phyloP scores from a whole-genome alignment of 108 stramenopile genomes.

The Schizochytrium sp. region DNA sequence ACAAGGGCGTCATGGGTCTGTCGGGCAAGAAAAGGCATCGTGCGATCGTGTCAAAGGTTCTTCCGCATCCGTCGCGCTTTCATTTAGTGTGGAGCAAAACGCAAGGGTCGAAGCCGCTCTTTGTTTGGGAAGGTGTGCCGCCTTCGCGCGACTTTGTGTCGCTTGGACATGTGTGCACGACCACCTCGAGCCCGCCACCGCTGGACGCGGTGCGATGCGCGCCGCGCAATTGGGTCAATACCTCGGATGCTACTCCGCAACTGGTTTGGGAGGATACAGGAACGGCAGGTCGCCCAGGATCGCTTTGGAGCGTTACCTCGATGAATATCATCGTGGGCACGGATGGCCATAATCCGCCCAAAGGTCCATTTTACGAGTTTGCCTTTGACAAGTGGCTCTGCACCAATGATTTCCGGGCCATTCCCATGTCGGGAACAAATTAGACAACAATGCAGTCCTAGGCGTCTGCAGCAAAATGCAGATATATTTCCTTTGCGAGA shows the following conservation, averaged over 20 bases:
- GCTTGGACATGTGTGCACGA: not conserved
- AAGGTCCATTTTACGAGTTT: constrained; percentile 14
- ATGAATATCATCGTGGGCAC: constrained; percentile 2
- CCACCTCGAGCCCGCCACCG: not conserved
- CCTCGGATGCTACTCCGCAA: not conserved
- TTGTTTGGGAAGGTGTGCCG: not conserved
- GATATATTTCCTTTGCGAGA: too few species aligned
- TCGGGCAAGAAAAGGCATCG: not conserved
- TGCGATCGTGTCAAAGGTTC: not conserved
- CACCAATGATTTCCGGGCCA: constrained; percentile 6
- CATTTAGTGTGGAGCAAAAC: constrained; percentile 4
- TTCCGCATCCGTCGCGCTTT: not conserved
- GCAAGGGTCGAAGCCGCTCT: not conserved
- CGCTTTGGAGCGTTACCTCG: not conserved
- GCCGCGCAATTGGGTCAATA: not conserved
- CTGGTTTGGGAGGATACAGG: constrained; percentile 6
- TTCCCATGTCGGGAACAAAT: not conserved
- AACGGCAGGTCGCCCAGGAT: not conserved
- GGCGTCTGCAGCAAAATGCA: too few species aligned
- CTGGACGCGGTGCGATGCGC: constrained; percentile 5
- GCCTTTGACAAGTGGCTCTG: not conserved
- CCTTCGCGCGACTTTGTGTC: not conserved
- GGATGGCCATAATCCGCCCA: not conserved
- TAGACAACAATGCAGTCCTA: too few species aligned
- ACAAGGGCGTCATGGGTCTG: constrained; percentile 6